Percentiles rank a stretch among this genome's conserved stretches.
phyloP scores from a whole-genome alignment of 768 basidiomycete genomes.

The Macrolepiota fuliginosa region DNA sequence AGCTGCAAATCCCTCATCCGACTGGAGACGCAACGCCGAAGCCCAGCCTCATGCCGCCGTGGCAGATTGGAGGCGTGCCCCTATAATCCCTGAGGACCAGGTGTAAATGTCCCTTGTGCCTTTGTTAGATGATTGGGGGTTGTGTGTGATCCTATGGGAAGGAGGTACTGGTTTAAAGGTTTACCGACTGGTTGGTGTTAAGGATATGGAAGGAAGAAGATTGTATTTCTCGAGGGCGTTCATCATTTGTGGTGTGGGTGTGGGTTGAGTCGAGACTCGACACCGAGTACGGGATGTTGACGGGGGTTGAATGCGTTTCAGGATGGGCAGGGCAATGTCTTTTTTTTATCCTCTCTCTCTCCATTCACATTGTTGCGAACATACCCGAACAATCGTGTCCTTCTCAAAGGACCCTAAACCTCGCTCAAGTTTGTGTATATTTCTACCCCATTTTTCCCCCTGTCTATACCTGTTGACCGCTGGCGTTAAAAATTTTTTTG shows the following conservation, averaged over 20 bases:
- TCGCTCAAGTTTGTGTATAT: background rate
- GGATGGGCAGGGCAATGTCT: background rate
- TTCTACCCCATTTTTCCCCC: background rate
- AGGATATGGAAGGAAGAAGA: background rate
- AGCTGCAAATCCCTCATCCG: background rate
- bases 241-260: background rate
- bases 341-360: background rate
- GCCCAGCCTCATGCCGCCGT: background rate
- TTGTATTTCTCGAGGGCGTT: background rate
- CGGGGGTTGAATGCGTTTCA: background rate
- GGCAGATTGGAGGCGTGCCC: background rate
- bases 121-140: background rate
- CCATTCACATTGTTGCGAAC: background rate
- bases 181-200: background rate
- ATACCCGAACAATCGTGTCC: background rate
- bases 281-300: background rate
- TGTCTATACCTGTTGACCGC: background rate
- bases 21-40: slow-evolving; percentile 12
- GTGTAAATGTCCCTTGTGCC: background rate
- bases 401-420: background rate
- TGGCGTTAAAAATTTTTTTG: background rate
- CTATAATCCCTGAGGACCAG: background rate
- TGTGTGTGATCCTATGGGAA: background rate
- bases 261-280: background rate
- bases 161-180: background rate